Evolutionary conservation across 1,284 basidiomycete species (phyloP).

Genomic region (Cutaneotrichosporon arboriforme): DNA sequence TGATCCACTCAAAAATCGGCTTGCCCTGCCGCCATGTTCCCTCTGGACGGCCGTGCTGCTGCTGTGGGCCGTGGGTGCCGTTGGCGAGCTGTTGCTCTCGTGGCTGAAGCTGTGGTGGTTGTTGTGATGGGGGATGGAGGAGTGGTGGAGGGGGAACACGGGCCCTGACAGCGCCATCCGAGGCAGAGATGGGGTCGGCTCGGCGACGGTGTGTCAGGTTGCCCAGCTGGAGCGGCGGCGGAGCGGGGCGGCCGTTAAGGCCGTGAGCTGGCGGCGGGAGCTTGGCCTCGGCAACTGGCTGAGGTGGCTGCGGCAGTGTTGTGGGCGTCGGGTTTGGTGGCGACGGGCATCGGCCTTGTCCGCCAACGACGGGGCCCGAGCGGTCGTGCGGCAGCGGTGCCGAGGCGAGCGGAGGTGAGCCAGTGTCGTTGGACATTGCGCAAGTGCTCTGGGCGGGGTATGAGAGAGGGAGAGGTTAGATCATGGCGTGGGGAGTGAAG

Average conservation of each 20-base stretch:
- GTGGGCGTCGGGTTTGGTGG: background rate
- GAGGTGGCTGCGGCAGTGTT: background rate
- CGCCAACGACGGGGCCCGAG: background rate
- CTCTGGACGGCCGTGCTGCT: background rate
- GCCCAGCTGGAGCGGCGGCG: background rate
- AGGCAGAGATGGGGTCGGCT: background rate
- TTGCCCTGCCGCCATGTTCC: conserved; percentile 47
- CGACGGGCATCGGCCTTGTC: background rate
- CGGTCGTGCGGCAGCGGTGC: background rate
- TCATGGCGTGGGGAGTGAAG: too few species aligned
- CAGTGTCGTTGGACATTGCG: background rate
- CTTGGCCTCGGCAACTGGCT: too few species aligned
- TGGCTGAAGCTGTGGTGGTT: too few species aligned
- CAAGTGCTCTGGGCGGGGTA: background rate
- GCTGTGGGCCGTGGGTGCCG: background rate
- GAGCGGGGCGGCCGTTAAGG: background rate
- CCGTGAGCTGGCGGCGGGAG: background rate
- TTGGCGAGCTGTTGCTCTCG: background rate
- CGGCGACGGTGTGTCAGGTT: conserved; percentile 1
- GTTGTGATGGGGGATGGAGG: too few species aligned
- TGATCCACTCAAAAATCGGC: conserved; percentile 86
- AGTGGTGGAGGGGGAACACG: background rate
- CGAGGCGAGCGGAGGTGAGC: background rate
- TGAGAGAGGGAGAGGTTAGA: too few species aligned
- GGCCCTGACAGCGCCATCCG: background rate